These are phyloP conservation scores for Blastobotrys muscicola DNA, from an alignment of 805 yeast species.

Conservation along the genomic window DNA sequence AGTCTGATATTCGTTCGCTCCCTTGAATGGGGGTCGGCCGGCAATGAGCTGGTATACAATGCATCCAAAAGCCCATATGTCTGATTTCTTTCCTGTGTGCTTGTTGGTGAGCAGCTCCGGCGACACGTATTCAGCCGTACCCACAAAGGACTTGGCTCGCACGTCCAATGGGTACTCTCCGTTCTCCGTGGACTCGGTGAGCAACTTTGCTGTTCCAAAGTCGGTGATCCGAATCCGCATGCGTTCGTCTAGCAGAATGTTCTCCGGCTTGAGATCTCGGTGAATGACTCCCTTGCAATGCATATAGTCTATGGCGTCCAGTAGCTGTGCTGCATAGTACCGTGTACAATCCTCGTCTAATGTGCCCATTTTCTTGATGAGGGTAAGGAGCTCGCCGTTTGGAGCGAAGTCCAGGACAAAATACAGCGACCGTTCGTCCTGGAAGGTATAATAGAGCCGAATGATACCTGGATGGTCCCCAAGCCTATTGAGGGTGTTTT, in stretches of 20 bases:
- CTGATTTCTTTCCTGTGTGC: conserved; percentile 73
- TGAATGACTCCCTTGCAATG: conserved; percentile 87
- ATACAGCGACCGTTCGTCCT: conserved; percentile 77
- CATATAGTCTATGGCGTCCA: conserved; percentile 86
- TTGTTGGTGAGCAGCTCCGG: conserved; percentile 80
- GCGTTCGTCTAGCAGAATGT: conserved; percentile 72
- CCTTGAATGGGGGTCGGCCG: conserved; percentile 86
- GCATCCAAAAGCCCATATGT: conserved; percentile 93
- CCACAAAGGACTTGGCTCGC: conserved; percentile 67
- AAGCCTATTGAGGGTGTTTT: conserved; percentile 73
- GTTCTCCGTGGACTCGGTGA: conserved; percentile 29
- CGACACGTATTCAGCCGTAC: conserved; percentile 94
- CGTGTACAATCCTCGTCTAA: conserved; percentile 64
- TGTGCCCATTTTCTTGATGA: conserved; percentile 57
- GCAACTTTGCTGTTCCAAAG: conserved; percentile 92
- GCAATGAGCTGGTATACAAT: conserved; percentile 73
- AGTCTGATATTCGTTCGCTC: conserved; percentile 72
- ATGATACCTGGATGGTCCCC: conserved; percentile 95
- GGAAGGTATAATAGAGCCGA: conserved; percentile 86
- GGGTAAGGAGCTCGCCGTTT: conserved; percentile 82
- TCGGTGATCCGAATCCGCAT: conserved; percentile 90
- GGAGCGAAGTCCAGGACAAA: conserved; percentile 92
- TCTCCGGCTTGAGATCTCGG: conserved; percentile 92
- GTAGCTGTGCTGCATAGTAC: conserved; percentile 75
- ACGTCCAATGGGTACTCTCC: conserved; percentile 30